Conservation (phyloP, 2,329 filamentous ascomycete genomes). For the Aureobasidium pullulans region DNA sequence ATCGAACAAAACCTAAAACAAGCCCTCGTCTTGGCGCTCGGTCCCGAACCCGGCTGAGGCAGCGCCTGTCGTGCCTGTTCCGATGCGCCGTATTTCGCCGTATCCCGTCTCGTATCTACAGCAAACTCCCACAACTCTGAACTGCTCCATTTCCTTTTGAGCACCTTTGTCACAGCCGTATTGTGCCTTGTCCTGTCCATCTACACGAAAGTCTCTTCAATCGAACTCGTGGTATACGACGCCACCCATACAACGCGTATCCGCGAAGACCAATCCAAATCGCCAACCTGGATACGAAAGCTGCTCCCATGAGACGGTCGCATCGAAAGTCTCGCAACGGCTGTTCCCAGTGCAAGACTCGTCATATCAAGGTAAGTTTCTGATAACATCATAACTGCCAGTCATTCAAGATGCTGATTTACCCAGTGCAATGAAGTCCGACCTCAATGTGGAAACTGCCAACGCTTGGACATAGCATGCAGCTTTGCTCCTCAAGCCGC, state of each 20-base stretch:
- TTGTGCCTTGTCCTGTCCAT: not conserved
- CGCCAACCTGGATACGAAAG: not conserved
- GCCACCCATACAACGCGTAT: not conserved
- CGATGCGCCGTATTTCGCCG: not conserved
- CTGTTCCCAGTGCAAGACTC: conserved; percentile 31
- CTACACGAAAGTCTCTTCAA: no score
- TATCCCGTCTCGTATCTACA: not conserved
- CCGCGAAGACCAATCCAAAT: not conserved
- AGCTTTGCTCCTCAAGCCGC: conserved; percentile 4
- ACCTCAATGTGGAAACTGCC: conserved; percentile 10
- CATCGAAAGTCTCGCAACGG: conserved; percentile 35
- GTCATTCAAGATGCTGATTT: not conserved
- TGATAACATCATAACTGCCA: not conserved
- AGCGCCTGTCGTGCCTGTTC: not conserved
- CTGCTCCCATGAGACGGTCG: conserved; percentile 19
- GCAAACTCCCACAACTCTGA: not conserved
- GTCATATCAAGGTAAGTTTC: conserved; percentile 30
- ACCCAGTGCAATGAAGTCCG: conserved; percentile 7
- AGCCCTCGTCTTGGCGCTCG: not conserved
- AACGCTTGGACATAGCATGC: conserved; percentile 2
- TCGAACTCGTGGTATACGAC: not conserved
- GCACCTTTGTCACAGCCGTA: not conserved
- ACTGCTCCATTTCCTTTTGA: not conserved
- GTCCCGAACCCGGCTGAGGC: no score
- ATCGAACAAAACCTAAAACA: not conserved